These are phyloP conservation scores for Candida ipomoeae DNA, from an alignment of 805 yeast genomes.

Conservation along the genomic window DNA sequence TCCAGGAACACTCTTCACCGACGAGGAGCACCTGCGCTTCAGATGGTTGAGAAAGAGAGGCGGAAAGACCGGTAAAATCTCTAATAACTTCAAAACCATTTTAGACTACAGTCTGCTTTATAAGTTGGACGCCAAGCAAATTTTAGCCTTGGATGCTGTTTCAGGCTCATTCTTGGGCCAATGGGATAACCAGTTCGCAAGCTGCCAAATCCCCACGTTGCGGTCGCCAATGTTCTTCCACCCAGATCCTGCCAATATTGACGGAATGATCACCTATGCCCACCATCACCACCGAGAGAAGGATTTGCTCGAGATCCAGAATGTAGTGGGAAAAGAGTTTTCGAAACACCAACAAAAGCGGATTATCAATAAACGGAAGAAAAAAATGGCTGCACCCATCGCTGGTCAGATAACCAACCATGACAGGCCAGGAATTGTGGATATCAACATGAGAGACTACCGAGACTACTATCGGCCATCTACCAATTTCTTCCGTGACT, in stretches of 20 bases:
- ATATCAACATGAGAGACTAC: slow-evolving; percentile 42
- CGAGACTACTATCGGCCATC: slow-evolving; percentile 44
- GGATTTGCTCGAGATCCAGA: slow-evolving; percentile 38
- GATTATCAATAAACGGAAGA: slow-evolving; percentile 17
- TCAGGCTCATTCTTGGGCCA: slow-evolving; percentile 35
- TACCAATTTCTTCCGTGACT: slow-evolving; percentile 36
- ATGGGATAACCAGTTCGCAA: slow-evolving; percentile 41
- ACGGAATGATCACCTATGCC: slow-evolving; percentile 42
- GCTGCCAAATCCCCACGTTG: slow-evolving; percentile 40
- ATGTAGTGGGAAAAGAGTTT: slow-evolving; percentile 43
- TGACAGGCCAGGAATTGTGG: slow-evolving; percentile 34
- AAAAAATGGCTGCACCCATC: slow-evolving; percentile 17
- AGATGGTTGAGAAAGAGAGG: slow-evolving; percentile 40
- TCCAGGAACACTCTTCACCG: slow-evolving; percentile 43
- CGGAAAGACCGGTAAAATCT: slow-evolving; percentile 19
- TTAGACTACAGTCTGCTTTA: slow-evolving; percentile 12
- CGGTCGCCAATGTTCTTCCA: slow-evolving; percentile 49
- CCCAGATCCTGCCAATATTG: slow-evolving; percentile 42
- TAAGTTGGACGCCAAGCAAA: slow-evolving; percentile 21
- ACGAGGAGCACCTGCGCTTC: slow-evolving; percentile 45
- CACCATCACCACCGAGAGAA: slow-evolving; percentile 26
- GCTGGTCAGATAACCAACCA: slow-evolving; percentile 15
- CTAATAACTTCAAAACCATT: slow-evolving; percentile 13
- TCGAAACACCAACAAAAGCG: slow-evolving; percentile 41
- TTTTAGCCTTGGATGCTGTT: slow-evolving; percentile 35